Percentiles rank a stretch among this genome's conserved stretches.
Evolutionary conservation across 1,284 basidiomycete genomes (phyloP).

Genomic region (Ustilago crameri): DNA sequence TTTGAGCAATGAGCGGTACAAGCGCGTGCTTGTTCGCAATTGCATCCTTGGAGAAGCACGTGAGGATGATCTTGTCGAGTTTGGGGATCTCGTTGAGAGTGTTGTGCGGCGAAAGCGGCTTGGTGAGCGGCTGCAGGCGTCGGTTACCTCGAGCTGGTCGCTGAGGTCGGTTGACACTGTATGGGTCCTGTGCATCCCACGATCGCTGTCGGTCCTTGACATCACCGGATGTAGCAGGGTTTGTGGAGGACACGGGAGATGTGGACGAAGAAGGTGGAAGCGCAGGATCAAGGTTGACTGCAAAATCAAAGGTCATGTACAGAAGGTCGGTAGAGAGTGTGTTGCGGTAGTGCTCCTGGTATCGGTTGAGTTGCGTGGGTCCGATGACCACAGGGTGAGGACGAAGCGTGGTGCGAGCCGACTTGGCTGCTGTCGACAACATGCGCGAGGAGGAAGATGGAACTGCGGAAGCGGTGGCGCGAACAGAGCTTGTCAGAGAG

Average conservation of each 20-base stretch:
- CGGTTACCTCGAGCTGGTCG: slow-evolving; percentile 76
- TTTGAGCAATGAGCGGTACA: slow-evolving; percentile 84
- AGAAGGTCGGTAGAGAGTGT: slow-evolving; percentile 87
- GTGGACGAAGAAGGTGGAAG: slow-evolving; percentile 13
- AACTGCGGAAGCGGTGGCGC: slow-evolving; percentile 9
- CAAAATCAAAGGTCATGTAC: slow-evolving; percentile 87
- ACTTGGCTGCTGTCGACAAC: slow-evolving; percentile 21
- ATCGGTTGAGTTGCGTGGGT: slow-evolving; percentile 78
- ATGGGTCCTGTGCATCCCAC: slow-evolving; percentile 83
- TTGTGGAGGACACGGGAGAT: slow-evolving; percentile 11
- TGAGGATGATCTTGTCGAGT: slow-evolving; percentile 80
- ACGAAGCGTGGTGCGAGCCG: slow-evolving; percentile 51
- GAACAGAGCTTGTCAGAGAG: slow-evolving; percentile 1
- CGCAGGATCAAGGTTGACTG: slow-evolving; percentile 24
- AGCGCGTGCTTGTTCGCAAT: slow-evolving; percentile 80
- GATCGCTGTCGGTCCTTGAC: slow-evolving; percentile 70
- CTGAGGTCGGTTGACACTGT: slow-evolving; percentile 79
- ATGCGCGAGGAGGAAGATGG: slow-evolving; percentile 16
- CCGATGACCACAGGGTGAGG: slow-evolving; percentile 67
- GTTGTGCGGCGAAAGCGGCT: slow-evolving; percentile 38
- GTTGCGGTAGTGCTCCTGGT: slow-evolving; percentile 84
- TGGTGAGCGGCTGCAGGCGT: slow-evolving; percentile 51
- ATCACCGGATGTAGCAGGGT: slow-evolving; percentile 13
- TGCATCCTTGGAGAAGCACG: slow-evolving; percentile 70
- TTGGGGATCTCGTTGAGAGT: slow-evolving; percentile 70